phyloP scores from a whole-genome alignment of 306 rosid genomes.

The Citrullus colocynthis region DNA sequence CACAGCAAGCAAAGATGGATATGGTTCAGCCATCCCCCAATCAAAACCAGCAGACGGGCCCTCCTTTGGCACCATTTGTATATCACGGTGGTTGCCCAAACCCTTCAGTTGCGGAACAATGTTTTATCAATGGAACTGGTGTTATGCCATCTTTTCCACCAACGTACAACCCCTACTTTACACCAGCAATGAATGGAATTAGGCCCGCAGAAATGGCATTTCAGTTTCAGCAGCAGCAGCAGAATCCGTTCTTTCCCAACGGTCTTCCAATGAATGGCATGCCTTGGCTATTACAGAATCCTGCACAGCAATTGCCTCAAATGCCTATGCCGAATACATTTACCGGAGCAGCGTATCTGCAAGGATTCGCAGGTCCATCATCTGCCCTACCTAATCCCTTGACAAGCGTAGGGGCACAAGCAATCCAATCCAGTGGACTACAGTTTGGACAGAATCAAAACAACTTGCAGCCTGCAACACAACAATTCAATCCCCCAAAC shows the following conservation, averaged over 20 bases:
- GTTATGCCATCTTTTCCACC: slow-evolving; percentile 32
- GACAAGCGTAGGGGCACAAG: slow-evolving; percentile 21
- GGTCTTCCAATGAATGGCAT: slow-evolving; percentile 35
- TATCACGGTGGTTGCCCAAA: slow-evolving; percentile 19
- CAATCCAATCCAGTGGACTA: slow-evolving; percentile 18
- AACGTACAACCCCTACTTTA: slow-evolving; percentile 14
- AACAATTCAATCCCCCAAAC: slow-evolving; percentile 26
- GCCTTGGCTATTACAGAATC: slow-evolving; percentile 38
- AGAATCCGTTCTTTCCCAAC: slow-evolving; percentile 25
- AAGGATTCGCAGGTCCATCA: slow-evolving; percentile 30
- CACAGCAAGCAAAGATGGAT: slow-evolving; percentile 1
- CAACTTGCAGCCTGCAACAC: slow-evolving; percentile 19
- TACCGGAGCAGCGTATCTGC: slow-evolving; percentile 27
- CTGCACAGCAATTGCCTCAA: slow-evolving; percentile 30
- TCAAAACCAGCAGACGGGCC: background rate
- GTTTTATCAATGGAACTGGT: slow-evolving; percentile 17
- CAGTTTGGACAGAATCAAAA: slow-evolving; percentile 22
- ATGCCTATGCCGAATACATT: slow-evolving; percentile 32
- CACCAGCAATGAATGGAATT: slow-evolving; percentile 25
- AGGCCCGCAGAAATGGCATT: slow-evolving; percentile 39
- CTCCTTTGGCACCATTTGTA: background rate
- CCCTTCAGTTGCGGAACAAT: slow-evolving; percentile 27
- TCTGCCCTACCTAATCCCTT: slow-evolving; percentile 25
- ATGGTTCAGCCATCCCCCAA: background rate
- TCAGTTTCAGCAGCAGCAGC: slow-evolving; percentile 42